Conservation (phyloP, 2,329 filamentous ascomycete species). For the Colletotrichum ledebouriae region DNA sequence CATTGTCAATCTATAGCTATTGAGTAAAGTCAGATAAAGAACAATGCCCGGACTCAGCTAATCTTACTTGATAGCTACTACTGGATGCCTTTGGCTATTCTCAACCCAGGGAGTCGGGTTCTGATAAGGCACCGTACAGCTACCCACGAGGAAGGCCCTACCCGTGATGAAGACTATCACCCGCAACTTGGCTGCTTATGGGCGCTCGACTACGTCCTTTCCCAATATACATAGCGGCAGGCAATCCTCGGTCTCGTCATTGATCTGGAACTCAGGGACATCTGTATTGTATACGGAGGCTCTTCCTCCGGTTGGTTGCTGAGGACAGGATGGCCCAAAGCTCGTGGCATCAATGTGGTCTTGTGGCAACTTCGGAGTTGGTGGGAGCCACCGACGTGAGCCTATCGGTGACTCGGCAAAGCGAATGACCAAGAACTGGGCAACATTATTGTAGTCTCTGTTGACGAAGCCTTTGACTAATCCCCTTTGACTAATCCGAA, state of each 20-base stretch:
- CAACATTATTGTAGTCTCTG: background rate
- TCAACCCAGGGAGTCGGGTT: slow-evolving; percentile 47
- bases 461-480: background rate
- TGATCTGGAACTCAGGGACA: slow-evolving; percentile 11
- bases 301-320: slow-evolving; percentile 6
- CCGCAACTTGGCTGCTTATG: background rate
- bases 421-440: slow-evolving; percentile 3
- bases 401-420: slow-evolving; percentile 16
- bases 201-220: background rate
- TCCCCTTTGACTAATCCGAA: background rate
- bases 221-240: background rate
- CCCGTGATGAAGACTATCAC: slow-evolving; percentile 39
- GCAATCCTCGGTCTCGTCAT: slow-evolving; percentile 8
- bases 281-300: slow-evolving; percentile 14
- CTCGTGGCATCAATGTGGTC: background rate
- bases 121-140: slow-evolving; percentile 46
- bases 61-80: slow-evolving; percentile 44
- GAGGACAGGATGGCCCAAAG: slow-evolving; percentile 4
- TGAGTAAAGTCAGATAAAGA: slow-evolving; percentile 3
- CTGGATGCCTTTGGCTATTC: slow-evolving; percentile 46
- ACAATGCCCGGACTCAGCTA: accelerated
- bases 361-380: background rate
- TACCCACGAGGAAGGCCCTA: slow-evolving; percentile 46
- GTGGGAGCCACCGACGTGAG: slow-evolving; percentile 10
- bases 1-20: slow-evolving; percentile 47